Evolutionary conservation across 2,329 filamentous ascomycete genomes (phyloP), one percentile per base, ranked within the genome.

Genomic region (Arthrobotrys musiformis): DNA sequence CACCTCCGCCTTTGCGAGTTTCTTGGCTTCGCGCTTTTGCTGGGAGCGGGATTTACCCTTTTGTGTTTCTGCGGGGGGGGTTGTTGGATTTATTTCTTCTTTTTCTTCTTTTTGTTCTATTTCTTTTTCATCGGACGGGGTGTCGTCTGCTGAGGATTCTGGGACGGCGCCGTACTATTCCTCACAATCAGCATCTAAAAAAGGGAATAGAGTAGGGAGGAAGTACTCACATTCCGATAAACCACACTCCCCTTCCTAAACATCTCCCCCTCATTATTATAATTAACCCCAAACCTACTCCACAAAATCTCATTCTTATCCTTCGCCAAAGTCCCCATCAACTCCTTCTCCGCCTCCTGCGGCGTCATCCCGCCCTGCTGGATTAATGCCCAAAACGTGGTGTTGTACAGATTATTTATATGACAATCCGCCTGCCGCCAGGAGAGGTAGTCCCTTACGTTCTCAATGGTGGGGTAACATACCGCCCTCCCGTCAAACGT

Each of bases 401-500:
- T 99, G 83, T 99, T 99, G 84, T 97, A 99, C 3, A 99, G 88
- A 82, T 99, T 99, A 84, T 99, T 99, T 81, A 99, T 97, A 83
- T 99, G 95, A 79, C 92, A 92, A 94, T 75, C 9, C 56, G 37
- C 11, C 84, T 99, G 95, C 80, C 95, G 89, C 95, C 95, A 99
- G 82, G 92, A 94, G 87, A 99, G 89, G 83, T 99, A 99, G 85
- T 99, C 95, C 26, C 94, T 88, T 79, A 99, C 84, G 83, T 97
- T 96, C 81, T 88, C 87, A 5, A 91, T 87, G 69, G 89, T 92
- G 0, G 95, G 95, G 84, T 98, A 99, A 82, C 91, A 90, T 2
- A 99, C 93, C 15, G 93, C 93, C 61, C 95, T 87, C 0, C 94
- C 94, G 83, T 99, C 95, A 82, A 99, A 99, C 4, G 91, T 94